Conservation (phyloP, 352 stramenopile species). For the Globisporangium apiculatum region DNA sequence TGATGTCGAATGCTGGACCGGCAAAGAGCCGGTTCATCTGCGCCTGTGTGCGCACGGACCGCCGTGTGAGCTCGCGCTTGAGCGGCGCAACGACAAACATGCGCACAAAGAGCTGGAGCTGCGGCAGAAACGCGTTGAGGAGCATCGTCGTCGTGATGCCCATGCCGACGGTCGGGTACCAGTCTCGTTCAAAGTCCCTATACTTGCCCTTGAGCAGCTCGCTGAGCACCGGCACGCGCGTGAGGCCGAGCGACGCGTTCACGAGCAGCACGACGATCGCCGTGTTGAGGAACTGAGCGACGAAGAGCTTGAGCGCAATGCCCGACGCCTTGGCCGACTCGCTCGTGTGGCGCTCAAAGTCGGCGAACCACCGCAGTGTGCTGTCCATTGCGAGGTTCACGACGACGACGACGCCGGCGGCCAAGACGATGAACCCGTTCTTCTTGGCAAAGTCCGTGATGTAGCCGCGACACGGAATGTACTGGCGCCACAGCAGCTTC, state of each 20-base stretch:
- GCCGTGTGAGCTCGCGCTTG: constrained; percentile 25
- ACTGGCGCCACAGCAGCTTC: constrained; percentile 40
- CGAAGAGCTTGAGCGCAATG: constrained; percentile 74
- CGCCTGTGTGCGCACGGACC: constrained; percentile 53
- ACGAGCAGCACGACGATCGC: constrained; percentile 76
- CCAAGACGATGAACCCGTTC: constrained; percentile 62
- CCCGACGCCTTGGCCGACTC: constrained; percentile 72
- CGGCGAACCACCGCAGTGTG: constrained; percentile 57
- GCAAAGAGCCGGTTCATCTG: constrained; percentile 78
- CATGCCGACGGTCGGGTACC: constrained; percentile 85
- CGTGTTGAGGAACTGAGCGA: constrained; percentile 79
- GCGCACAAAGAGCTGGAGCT: constrained; percentile 49
- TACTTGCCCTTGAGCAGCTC: constrained; percentile 77
- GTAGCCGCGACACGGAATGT: constrained; percentile 52
- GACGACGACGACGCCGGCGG: constrained; percentile 58
- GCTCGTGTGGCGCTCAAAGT: constrained; percentile 72
- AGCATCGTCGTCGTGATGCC: constrained; percentile 84
- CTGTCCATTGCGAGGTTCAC: constrained; percentile 73
- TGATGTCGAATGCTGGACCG: constrained; percentile 65
- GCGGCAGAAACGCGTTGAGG: constrained; percentile 70
- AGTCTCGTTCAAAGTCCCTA: constrained; percentile 76
- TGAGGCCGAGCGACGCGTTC: constrained; percentile 49
- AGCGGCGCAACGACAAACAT: constrained; percentile 55
- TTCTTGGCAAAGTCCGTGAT: constrained; percentile 59
- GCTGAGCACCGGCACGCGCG: constrained; percentile 28